Evolutionary conservation across 1,284 basidiomycete species (phyloP).

Genomic region (Moesziomyces parantarcticus): DNA sequence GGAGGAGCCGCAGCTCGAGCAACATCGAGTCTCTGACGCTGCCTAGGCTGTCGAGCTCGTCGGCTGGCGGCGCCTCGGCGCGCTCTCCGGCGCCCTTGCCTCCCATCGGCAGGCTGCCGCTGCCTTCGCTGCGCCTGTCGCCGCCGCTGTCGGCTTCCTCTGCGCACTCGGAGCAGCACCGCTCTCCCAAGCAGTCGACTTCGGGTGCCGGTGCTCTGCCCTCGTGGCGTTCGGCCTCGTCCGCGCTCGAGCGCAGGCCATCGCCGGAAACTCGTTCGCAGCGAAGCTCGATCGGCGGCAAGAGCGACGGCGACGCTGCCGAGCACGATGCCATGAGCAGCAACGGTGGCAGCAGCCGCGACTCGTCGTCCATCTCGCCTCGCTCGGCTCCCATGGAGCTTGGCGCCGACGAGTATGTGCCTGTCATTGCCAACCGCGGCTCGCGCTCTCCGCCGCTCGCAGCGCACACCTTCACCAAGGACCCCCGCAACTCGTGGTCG

Average conservation of each 20-base stretch:
- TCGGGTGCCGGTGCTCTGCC: background rate
- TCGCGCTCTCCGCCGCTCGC: constrained; percentile 24
- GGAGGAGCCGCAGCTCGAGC: background rate
- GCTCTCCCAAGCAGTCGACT: constrained; percentile 8
- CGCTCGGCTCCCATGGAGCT: constrained; percentile 32
- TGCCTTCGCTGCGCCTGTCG: constrained; percentile 44
- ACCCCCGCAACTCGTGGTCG: constrained; percentile 36
- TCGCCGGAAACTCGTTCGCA: constrained; percentile 27
- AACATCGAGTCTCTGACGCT: constrained; percentile 28
- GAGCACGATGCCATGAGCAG: constrained; percentile 31
- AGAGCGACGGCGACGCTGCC: constrained; percentile 28
- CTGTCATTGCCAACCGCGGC: constrained; percentile 21
- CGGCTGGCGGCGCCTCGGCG: constrained; percentile 8
- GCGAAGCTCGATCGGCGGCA: constrained; percentile 31
- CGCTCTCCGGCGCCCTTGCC: constrained; percentile 23
- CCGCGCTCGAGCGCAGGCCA: constrained; percentile 2
- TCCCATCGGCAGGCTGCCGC: constrained; percentile 29
- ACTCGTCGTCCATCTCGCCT: constrained; percentile 35
- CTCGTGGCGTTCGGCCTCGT: constrained; percentile 20
- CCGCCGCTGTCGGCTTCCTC: constrained; percentile 21
- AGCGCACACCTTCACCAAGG: constrained; percentile 21
- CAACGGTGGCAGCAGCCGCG: constrained; percentile 33
- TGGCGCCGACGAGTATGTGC: constrained; percentile 25
- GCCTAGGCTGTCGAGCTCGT: constrained; percentile 35
- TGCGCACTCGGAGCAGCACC: constrained; percentile 9